phyloP scores from a whole-genome alignment of 176 grass and related monocot genomes.

The Carex scoparia region DNA sequence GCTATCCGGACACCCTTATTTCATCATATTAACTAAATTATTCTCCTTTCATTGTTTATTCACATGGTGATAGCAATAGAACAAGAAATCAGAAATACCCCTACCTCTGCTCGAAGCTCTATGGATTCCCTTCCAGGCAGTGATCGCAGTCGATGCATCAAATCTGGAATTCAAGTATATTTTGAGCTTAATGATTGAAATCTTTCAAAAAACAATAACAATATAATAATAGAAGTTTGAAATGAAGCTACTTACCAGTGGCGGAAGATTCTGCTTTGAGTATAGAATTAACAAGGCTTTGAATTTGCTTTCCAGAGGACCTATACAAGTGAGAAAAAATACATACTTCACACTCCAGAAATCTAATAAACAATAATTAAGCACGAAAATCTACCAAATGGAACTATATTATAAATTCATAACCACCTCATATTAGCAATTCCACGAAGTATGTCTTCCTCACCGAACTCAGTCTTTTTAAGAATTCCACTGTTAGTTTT shows the following conservation, averaged over 20 bases:
- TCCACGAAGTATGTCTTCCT: conserved; percentile 80
- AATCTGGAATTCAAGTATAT: conserved; percentile 32
- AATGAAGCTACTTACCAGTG: conserved; percentile 41
- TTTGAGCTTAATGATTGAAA: neutral
- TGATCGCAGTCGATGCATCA: conserved; percentile 71
- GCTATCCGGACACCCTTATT: neutral
- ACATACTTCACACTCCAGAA: neutral
- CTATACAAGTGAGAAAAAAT: conserved; percentile 28
- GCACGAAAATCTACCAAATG: neutral
- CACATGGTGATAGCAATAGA: neutral
- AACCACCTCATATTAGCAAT: conserved; percentile 60
- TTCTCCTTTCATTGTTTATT: neutral
- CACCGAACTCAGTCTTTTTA: conserved; percentile 58
- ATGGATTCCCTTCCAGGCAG: conserved; percentile 80
- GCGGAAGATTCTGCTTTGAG: conserved; percentile 80
- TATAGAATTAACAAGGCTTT: conserved; percentile 63
- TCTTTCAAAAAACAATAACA: neutral
- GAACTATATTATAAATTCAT: neutral
- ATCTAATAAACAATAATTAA: neutral
- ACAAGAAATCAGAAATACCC: conserved; percentile 14
- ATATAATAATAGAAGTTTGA: neutral
- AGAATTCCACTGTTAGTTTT: conserved; percentile 75
- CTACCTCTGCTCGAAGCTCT: conserved; percentile 76
- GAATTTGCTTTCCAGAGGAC: conserved; percentile 84
- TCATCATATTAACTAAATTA: neutral